Evolutionary conservation across 2,329 filamentous ascomycete genomes (phyloP).

Genomic region (Colletotrichum tropicale): DNA sequence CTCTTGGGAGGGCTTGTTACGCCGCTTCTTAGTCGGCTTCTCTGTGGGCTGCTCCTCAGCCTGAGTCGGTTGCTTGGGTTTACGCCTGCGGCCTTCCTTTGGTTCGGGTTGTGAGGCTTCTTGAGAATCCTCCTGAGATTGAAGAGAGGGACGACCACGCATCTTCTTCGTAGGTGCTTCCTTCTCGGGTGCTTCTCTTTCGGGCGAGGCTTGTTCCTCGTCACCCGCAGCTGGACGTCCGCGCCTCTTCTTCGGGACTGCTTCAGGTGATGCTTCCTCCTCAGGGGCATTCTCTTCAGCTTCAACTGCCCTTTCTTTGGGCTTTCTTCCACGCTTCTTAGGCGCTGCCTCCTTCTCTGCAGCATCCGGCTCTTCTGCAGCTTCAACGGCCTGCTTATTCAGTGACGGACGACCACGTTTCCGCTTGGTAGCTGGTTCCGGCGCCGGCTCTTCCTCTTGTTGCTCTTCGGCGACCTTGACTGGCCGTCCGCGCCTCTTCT

Average conservation of each 20-base stretch:
- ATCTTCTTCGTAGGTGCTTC: not conserved
- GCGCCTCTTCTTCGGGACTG: conserved; percentile 21
- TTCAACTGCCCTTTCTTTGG: not conserved
- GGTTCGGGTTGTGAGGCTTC: not conserved
- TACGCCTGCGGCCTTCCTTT: not conserved
- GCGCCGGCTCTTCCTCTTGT: conserved; percentile 21
- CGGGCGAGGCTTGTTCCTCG: conserved; percentile 15
- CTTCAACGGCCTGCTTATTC: conserved; percentile 2
- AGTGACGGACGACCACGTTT: conserved; percentile 31
- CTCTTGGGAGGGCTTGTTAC: not conserved
- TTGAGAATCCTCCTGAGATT: conserved; percentile 14
- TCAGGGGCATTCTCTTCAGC: not conserved
- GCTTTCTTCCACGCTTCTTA: not conserved
- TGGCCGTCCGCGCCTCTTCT: not conserved
- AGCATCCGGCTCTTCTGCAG: conserved; percentile 1
- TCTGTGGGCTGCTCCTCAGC: not conserved
- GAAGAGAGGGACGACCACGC: not conserved
- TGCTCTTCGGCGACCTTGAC: not conserved
- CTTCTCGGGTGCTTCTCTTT: not conserved
- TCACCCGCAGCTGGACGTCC: conserved; percentile 17
- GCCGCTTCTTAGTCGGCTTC: conserved; percentile 1
- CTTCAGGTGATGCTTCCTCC: conserved; percentile 4
- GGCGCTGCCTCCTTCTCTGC: conserved; percentile 8
- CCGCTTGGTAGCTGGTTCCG: conserved; percentile 15
- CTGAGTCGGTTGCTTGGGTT: not conserved